These are phyloP conservation scores for Lichtheimia ramosa DNA, from an alignment of 371 early-diverging fungal species.

Conservation along the genomic window DNA sequence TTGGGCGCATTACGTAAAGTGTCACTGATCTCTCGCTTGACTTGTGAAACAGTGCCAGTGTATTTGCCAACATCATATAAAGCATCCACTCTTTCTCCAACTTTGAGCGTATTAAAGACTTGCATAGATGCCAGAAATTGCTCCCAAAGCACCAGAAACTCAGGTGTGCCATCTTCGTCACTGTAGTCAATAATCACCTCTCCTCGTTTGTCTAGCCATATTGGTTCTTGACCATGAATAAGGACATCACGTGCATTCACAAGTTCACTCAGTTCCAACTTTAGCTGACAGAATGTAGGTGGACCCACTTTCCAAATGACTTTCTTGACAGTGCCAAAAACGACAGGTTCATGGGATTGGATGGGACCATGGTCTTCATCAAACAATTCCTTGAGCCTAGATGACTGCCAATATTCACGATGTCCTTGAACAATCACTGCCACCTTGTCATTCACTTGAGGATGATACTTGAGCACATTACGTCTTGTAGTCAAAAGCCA, in stretches of 20 bases:
- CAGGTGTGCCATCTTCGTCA: slow-evolving; percentile 71
- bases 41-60: slow-evolving; percentile 50
- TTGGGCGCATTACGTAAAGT: slow-evolving; percentile 31
- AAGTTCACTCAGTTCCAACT: slow-evolving; percentile 37
- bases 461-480: slow-evolving; percentile 64
- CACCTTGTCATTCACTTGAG: slow-evolving; percentile 68
- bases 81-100: slow-evolving; percentile 62
- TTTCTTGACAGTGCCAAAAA: slow-evolving; percentile 58
- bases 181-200: slow-evolving; percentile 66
- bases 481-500: slow-evolving; percentile 65
- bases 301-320: slow-evolving; percentile 72
- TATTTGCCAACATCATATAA: slow-evolving; percentile 68
- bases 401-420: slow-evolving; percentile 56
- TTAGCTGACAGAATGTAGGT: slow-evolving; percentile 68
- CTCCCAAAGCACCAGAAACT: slow-evolving; percentile 68
- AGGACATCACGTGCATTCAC: slow-evolving; percentile 27
- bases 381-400: slow-evolving; percentile 51
- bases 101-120: slow-evolving; percentile 32
- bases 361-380: slow-evolving; percentile 57
- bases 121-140: slow-evolving; percentile 63
- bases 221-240: slow-evolving; percentile 23
- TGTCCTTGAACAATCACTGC: slow-evolving; percentile 70
- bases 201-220: slow-evolving; percentile 33
- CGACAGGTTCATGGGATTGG: slow-evolving; percentile 48
- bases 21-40: slow-evolving; percentile 19